These are phyloP conservation scores for Arthrobotrys musiformis DNA, from an alignment of 2,329 filamentous ascomycete species.

Conservation along the genomic window DNA sequence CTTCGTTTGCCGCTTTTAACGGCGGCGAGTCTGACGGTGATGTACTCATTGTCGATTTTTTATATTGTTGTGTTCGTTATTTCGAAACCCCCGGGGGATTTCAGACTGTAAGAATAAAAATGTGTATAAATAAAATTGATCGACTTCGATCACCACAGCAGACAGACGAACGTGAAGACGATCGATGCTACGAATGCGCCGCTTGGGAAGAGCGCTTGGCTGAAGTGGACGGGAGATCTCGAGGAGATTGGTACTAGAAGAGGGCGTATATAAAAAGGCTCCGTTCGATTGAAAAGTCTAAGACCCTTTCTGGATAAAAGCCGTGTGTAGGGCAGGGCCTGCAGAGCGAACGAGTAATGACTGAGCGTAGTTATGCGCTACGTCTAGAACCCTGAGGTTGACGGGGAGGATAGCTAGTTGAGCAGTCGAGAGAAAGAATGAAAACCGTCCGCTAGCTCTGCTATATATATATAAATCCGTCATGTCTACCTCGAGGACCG, in stretches of 20 bases:
- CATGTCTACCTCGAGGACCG: neutral
- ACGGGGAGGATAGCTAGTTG: slow-evolving; percentile 16
- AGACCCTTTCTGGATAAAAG: neutral
- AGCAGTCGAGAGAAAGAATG: neutral
- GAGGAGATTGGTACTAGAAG: neutral
- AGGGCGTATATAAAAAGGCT: neutral
- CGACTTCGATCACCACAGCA: slow-evolving; percentile 21
- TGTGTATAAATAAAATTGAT: slow-evolving; percentile 7
- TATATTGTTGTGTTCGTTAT: neutral
- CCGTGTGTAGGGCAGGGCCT: neutral
- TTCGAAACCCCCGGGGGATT: too few relatives aligned
- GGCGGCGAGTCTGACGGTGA: slow-evolving; percentile 20
- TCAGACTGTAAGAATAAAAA: too few relatives aligned
- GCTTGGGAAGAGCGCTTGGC: neutral
- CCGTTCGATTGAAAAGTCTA: neutral
- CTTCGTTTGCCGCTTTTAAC: slow-evolving; percentile 38
- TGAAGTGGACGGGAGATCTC: neutral
- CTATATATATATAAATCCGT: slow-evolving; percentile 49
- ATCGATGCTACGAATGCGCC: neutral
- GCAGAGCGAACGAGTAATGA: neutral
- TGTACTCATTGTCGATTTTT: slow-evolving; percentile 7
- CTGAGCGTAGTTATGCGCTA: neutral
- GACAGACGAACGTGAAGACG: neutral
- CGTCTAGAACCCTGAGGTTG: slow-evolving; percentile 32
- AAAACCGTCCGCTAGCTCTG: slow-evolving; percentile 50